Percentiles rank a stretch among this genome's conserved stretches.
phyloP scores from a whole-genome alignment of 176 grass and related monocot species.

The Panicum miliaceum region DNA sequence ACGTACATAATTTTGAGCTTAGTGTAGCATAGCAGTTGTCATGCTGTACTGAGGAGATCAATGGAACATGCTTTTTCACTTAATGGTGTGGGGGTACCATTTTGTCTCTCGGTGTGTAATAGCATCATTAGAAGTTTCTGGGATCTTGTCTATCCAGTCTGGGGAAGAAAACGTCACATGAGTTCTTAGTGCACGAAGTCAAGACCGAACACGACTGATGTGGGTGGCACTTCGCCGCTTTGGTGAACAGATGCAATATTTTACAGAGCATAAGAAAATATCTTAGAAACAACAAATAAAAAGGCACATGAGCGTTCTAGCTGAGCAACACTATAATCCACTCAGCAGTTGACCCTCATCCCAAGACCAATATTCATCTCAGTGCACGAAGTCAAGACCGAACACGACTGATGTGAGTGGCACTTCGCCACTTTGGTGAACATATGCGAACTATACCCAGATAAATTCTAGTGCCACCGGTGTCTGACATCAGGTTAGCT shows the following conservation, averaged over 20 bases:
- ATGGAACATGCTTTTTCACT: background rate
- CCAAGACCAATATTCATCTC: background rate
- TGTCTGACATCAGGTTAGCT: background rate
- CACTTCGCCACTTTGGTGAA: background rate
- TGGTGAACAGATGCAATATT: background rate
- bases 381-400: background rate
- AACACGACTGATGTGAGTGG: background rate
- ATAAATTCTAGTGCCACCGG: background rate
- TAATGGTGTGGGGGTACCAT: background rate
- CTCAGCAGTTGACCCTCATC: conserved; percentile 8
- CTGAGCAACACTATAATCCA: background rate
- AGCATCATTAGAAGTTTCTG: background rate
- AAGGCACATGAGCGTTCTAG: background rate
- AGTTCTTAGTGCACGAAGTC: background rate
- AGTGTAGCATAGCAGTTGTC: background rate
- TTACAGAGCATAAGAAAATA: conserved; percentile 8
- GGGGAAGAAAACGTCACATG: background rate
- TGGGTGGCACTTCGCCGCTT: background rate
- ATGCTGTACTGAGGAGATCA: conserved; percentile 30
- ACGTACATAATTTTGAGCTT: background rate
- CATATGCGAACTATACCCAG: background rate
- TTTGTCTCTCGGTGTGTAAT: background rate
- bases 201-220: background rate
- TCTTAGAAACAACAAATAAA: background rate
- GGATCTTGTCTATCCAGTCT: background rate